A percentile compares a stretch with the other conserved stretches of the same genome.
These are phyloP conservation scores for Nicotiana knightiana DNA, from an alignment of 257 asterid species.

Conservation along the genomic window DNA sequence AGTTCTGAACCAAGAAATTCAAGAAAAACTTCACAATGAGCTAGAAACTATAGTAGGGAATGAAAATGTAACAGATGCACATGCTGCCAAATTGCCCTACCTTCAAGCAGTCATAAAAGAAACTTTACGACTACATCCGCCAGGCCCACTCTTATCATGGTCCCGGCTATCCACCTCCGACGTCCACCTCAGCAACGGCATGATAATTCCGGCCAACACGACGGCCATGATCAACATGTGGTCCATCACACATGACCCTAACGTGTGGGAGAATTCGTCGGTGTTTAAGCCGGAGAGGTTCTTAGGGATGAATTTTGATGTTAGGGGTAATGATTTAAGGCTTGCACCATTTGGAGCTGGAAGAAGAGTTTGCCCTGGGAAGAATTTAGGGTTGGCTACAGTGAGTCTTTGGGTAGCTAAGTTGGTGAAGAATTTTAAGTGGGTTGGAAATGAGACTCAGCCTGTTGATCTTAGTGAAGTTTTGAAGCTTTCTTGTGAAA, in stretches of 20 bases:
- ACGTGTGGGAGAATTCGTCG: constrained; percentile 29
- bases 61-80: constrained; percentile 18
- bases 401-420: constrained; percentile 55
- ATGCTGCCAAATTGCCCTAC: constrained; percentile 31
- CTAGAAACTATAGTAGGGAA: constrained; percentile 10
- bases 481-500: constrained; percentile 58
- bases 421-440: constrained; percentile 32
- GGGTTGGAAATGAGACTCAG: constrained; percentile 16
- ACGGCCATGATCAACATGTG: constrained; percentile 62
- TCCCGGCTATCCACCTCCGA: constrained; percentile 36
- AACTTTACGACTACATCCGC: constrained; percentile 51
- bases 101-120: constrained; percentile 47
- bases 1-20: constrained; percentile 31
- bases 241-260: constrained; percentile 50
- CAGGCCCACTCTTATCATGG: constrained; percentile 56
- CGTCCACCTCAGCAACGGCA: constrained; percentile 39
- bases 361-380: constrained; percentile 56
- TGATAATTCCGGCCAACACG: constrained; percentile 43
- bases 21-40: constrained; percentile 25
- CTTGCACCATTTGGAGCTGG: constrained; percentile 61
- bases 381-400: constrained; percentile 35
- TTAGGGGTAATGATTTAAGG: constrained; percentile 43
- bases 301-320: constrained; percentile 27
- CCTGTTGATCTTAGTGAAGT: constrained; percentile 42
- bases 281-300: constrained; percentile 40